Conservation (phyloP, 2,329 filamentous ascomycete genomes). For the Colletotrichum liriopes region DNA sequence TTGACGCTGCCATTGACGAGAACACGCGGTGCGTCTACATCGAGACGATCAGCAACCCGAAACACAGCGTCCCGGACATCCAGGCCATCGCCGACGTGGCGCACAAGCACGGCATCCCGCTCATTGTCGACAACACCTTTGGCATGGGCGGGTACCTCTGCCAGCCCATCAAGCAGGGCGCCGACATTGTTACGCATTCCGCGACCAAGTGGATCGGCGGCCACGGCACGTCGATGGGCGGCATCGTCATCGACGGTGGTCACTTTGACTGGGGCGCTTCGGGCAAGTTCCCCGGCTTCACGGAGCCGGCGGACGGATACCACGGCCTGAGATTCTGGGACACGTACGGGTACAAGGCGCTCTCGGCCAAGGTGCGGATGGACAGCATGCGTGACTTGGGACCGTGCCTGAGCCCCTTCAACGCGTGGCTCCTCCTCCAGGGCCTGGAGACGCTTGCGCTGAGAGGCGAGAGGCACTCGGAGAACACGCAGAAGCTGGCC, state of each 20-base stretch:
- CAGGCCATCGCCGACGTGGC: conserved; percentile 76
- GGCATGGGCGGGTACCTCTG: conserved; percentile 79
- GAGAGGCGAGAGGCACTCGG: conserved; percentile 76
- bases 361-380: conserved; percentile 77
- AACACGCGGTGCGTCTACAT: conserved; percentile 93
- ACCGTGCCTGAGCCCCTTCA: conserved; percentile 78
- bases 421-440: conserved; percentile 79
- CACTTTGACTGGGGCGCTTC: conserved; percentile 82
- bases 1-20: conserved; percentile 88
- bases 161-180: conserved; percentile 78
- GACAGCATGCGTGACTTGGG: conserved; percentile 81
- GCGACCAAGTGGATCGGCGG: conserved; percentile 84
- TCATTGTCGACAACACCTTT: conserved; percentile 78
- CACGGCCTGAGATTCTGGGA: conserved; percentile 81
- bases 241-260: conserved; percentile 77
- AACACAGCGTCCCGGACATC: conserved; percentile 86
- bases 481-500: conserved; percentile 76
- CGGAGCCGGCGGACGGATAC: conserved; percentile 78
- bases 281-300: conserved; percentile 79
- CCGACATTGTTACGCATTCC: conserved; percentile 80
- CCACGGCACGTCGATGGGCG: conserved; percentile 80
- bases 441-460: conserved; percentile 80
- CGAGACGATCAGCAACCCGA: conserved; percentile 93
- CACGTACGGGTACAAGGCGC: conserved; percentile 76
- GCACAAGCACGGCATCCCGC: conserved; percentile 56